These are phyloP conservation scores for Coemansia sp. DNA, from an alignment of 192 early-diverging fungal species.

Conservation along the genomic window DNA sequence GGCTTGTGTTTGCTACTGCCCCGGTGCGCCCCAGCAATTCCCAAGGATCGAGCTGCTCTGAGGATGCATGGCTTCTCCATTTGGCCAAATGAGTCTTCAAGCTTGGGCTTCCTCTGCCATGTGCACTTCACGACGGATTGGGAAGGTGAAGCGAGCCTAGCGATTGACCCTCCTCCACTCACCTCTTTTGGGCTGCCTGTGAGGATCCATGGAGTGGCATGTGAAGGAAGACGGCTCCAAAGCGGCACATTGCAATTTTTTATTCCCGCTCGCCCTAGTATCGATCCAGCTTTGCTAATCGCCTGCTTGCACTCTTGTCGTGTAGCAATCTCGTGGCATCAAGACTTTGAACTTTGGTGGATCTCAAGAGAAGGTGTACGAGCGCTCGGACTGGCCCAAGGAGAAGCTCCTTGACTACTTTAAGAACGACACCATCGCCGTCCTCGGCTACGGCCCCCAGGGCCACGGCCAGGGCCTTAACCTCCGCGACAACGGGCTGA, in stretches of 20 bases:
- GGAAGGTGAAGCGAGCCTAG: background rate
- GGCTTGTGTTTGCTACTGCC: background rate
- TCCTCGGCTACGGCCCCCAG: slow-evolving; percentile 94
- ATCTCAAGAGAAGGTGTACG: slow-evolving; percentile 87
- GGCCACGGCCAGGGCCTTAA: slow-evolving; percentile 92
- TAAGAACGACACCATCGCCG: slow-evolving; percentile 87
- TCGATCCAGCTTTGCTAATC: background rate
- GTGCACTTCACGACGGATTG: background rate
- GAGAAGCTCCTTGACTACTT: slow-evolving; percentile 89
- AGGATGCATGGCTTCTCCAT: background rate
- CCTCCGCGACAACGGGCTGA: slow-evolving; percentile 93
- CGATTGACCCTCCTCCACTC: background rate
- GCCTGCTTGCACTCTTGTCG: background rate
- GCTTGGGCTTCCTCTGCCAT: background rate
- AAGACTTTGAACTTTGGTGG: slow-evolving; percentile 97
- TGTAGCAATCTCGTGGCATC: slow-evolving; percentile 68
- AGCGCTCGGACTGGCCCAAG: slow-evolving; percentile 90
- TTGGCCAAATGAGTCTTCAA: background rate
- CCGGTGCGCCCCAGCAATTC: background rate
- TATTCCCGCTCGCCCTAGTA: background rate
- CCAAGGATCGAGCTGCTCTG: background rate
- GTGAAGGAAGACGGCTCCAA: slow-evolving; percentile 1
- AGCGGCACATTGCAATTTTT: background rate
- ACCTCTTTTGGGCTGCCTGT: background rate
- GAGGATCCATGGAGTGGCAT: background rate